Percentiles rank a stretch among this genome's conserved stretches.
These are phyloP conservation scores for Mortierella hygrophila DNA, from an alignment of 192 early-diverging fungal species.

Conservation along the genomic window DNA sequence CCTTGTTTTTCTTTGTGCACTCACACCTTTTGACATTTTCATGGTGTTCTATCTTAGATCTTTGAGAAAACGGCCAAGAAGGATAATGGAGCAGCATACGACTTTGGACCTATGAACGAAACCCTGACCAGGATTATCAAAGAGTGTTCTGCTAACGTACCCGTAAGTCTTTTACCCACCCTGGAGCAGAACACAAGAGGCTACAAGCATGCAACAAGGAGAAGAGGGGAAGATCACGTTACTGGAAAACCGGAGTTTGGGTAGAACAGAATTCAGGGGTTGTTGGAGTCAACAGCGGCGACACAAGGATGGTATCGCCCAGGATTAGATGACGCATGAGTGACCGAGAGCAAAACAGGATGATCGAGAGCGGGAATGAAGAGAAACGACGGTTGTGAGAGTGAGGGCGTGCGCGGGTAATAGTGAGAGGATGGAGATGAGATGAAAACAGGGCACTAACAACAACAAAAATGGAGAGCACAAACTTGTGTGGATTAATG, in stretches of 20 bases:
- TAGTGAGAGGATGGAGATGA: neutral
- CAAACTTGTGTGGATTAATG: neutral
- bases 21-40: neutral
- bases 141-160: conserved; percentile 38
- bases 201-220: neutral
- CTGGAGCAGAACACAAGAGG: neutral
- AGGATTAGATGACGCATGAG: neutral
- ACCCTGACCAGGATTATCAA: conserved; percentile 36
- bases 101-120: conserved; percentile 44
- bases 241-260: neutral
- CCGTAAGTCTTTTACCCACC: conserved; percentile 19
- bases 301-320: neutral
- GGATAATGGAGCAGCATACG: conserved; percentile 20
- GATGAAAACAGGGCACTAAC: neutral
- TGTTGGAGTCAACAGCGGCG: neutral
- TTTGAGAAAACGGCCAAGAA: conserved; percentile 30
- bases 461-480: neutral
- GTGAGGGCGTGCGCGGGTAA: neutral
- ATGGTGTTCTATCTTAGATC: conserved; percentile 27
- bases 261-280: neutral
- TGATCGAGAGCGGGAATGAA: neutral
- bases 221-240: neutral
- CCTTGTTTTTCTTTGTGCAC: neutral
- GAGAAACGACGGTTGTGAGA: neutral
- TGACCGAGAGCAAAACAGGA: no score